Conservation (phyloP, 2,329 filamentous ascomycete genomes). For the Stagonosporopsis tanaceti region DNA sequence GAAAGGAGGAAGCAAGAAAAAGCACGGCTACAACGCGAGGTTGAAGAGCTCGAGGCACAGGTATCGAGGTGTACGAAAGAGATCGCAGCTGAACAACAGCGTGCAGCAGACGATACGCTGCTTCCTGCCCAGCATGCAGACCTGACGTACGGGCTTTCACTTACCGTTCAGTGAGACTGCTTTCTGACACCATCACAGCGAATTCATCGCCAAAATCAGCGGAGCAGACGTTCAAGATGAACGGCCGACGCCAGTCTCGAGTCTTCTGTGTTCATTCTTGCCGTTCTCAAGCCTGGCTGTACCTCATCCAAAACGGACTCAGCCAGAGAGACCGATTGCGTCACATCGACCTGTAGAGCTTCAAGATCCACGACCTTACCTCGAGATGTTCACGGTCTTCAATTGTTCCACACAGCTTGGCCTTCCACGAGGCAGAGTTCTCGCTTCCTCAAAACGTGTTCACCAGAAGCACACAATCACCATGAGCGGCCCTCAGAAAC, state of each 20-base stretch:
- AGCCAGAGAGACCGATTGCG: constrained; percentile 53
- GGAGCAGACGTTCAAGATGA: constrained; percentile 28
- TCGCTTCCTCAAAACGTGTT: constrained; percentile 22
- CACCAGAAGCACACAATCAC: constrained; percentile 61
- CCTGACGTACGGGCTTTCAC: constrained; percentile 29
- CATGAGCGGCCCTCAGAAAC: constrained; percentile 58
- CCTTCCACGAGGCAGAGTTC: constrained; percentile 28
- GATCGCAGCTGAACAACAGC: constrained; percentile 38
- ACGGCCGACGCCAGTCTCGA: constrained; percentile 38
- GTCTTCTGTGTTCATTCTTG: constrained; percentile 51
- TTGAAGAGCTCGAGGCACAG: constrained; percentile 44
- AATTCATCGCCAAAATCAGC: constrained; percentile 35
- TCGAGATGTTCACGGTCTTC: constrained; percentile 75
- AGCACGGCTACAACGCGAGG: constrained; percentile 35
- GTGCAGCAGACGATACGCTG: constrained; percentile 22
- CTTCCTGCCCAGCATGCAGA: constrained; percentile 31
- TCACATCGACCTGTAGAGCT: constrained; percentile 72
- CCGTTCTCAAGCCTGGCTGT: constrained; percentile 45
- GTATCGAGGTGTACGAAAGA: constrained; percentile 40
- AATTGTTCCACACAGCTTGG: constrained; percentile 64
- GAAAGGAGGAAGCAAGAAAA: constrained; percentile 44
- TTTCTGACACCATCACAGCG: constrained; percentile 26
- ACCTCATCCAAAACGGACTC: constrained; percentile 32
- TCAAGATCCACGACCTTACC: constrained; percentile 71
- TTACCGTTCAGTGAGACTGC: not conserved